Evolutionary conservation across 139 green algal species (phyloP), one percentile per base, ranked within the genome.

Genomic region (Zygnema circumcarinatum): DNA sequence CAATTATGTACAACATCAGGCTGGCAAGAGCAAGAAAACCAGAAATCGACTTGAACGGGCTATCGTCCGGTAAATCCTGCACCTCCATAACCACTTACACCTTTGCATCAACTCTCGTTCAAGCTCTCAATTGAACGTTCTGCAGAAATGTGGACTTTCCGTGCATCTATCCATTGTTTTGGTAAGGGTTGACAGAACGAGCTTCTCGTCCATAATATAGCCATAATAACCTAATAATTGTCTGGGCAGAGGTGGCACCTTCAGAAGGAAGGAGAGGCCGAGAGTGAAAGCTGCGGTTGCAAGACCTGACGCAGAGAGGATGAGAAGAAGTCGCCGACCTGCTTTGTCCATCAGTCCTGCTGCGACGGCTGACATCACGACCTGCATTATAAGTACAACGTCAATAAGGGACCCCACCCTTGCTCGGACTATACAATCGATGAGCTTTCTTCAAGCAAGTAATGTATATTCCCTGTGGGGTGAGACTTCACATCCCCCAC

Each of bases 341-440:
- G 56, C 54, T 69, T 42, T 83, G 84, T 89, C 84, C 84, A 89
- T 89, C 29, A 89, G 20, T 32, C 21, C 35, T 11, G 67, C 76
- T 25, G 84, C 76, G 1, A 89, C 7, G n/a, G 62, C 36, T 25
- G 84, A 83, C 84, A 89, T 87, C 22, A 87, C 38, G 74, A 89
- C 84, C 84, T 89, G 84, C 39, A 16, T 20, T 25, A 78, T 36
- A 41, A 78, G 11, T 11, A 53, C 69, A 78, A 16, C 56, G 29
- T 72, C 29, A 29, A 29, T 29, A 72, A 72, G 29, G 29, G 56
- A 72, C 56, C 29, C 29, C 56, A 29, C 56, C 56, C 29, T 29
- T 29, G 29, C 29, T 72, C 56, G 29, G 56, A 29, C 56, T 29
- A 29, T 72, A 29, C 29, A 72, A 29, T 29, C 56, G 29, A 35